Percentiles rank a stretch among this genome's conserved stretches.
These are phyloP conservation scores for Novymonas esmeraldas DNA, from an alignment of 208 protist species.

Conservation along the genomic window DNA sequence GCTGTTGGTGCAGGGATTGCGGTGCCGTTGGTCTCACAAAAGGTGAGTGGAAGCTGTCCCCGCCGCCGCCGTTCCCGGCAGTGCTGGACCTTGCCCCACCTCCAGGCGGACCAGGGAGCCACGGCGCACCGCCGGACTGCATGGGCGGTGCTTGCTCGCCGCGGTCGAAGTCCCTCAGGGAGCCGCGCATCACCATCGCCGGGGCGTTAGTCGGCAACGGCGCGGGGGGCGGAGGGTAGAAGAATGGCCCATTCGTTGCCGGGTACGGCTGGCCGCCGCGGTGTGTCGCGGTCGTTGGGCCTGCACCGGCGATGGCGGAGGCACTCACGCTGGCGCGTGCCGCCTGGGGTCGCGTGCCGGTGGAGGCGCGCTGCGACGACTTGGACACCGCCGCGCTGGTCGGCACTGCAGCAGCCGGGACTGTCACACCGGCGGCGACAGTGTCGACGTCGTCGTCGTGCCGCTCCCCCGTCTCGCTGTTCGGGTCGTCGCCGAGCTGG, in stretches of 20 bases:
- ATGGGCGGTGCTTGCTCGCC: too few relatives aligned
- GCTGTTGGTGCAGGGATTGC: neutral
- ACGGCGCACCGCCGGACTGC: neutral
- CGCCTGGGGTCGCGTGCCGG: neutral
- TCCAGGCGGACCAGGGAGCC: neutral
- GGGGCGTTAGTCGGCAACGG: neutral
- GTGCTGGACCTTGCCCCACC: neutral
- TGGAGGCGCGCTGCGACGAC: neutral
- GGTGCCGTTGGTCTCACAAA: neutral
- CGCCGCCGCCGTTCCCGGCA: neutral
- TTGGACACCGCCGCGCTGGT: neutral
- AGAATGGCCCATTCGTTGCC: neutral
- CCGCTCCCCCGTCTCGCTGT: neutral
- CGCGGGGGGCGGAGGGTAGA: neutral
- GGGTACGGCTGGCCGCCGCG: neutral
- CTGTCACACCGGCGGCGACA: neutral
- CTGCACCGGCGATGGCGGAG: neutral
- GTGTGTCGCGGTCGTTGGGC: too few relatives aligned
- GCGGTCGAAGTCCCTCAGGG: neutral
- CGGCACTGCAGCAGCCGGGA: neutral
- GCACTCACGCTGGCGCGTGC: neutral
- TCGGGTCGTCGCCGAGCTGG: neutral
- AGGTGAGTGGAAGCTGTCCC: neutral
- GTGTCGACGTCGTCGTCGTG: neutral
- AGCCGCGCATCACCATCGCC: neutral